Base-by-base conservation (phyloP, 305 asterid genomes). In the Fraxinus ornus region DNA sequence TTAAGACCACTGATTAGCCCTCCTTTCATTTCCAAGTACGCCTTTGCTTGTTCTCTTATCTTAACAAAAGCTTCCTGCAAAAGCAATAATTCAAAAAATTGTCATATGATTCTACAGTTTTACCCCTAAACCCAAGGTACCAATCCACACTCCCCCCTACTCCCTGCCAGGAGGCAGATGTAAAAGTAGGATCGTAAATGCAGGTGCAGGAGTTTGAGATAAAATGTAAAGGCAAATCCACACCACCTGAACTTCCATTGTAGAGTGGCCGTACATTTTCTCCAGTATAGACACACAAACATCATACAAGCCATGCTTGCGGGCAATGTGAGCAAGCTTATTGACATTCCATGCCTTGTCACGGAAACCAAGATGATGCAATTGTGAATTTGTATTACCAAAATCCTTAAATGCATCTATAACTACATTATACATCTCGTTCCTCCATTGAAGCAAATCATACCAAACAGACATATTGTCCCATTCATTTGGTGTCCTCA, bases 261-360 rank as follows among this genome's bases (percentile, higher is more conserved):
- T 95, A 26, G 99, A 93, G 92, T 97, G 99, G 64, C 99, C 99
- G 85, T 97, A 97, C 99, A 97, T 93, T 89, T 97, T 97, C 82
- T 97, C 98, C 78, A 97, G 89, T 79, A 97, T 90, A 80, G 95
- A 89, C 85, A 97, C 99, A 84, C 99, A 97, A 79, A 95, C 98
- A 86, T 97, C 99, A 87, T 87, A 81, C 66, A 97, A 87, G n/a
- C 98, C 98, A 85, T 97, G 99, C 90, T 97, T 97, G 52, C 98
- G 97, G 81, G 99, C 91, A 85, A 95, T 91, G 85, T 90, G 98
- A 78, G 99, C 98, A 87, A 97, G 98, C 92, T 94, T 97, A 91
- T 97, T 97, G 84, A 97, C 99, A 86, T 93, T 97, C 99, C 99
- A 97, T 77, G 99, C 99, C 89, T 97, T 95, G 89, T 97, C 99